Evolutionary conservation across 495 filamentous ascomycete genomes (phyloP), one percentile per base, ranked within the genome.

Genomic region (Penicillium lividum): DNA sequence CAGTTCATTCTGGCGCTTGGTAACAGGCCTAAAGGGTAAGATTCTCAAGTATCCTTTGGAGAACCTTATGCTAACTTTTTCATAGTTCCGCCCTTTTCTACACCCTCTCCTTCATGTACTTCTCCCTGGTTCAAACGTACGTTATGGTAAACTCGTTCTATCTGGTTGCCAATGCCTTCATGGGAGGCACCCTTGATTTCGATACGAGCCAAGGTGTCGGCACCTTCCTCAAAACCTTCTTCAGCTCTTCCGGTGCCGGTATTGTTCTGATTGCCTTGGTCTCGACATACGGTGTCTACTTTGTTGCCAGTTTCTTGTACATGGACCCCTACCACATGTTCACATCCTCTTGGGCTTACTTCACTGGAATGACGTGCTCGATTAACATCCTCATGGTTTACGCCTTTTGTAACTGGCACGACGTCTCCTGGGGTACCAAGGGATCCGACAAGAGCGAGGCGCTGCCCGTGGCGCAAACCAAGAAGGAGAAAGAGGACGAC

Each of bases 311-410:
- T 54, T 92, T 98, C 82, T 77, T 98, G 78, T 98, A 98, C 75
- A 82, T 96, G 66, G 94, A 98, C 70, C 94, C 94, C n/a, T 98
- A 93, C 93, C 94, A 98, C 81, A 97, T 98, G 89, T 92, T 98
- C 79, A 92, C 92, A 68, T 96, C 91, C 33, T 97, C 96, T 76
- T 90, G 90, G 59, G 85, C 91, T 60, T 98, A 98, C 75, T 83
- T 98, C 61, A 77, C 93, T 45, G 83, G 93, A 64, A 93, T 94
- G 85, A 93, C 94, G 10, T 95, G 91, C 25, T 97, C 95, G 72
- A 91, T 97, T 87, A 98, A 98, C 75, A 93, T 98, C 61, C 84
- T 98, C 66, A 98, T 93, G 81, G 92, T 98, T 56, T 98, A 98
- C 77, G 91, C 80, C 56, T 98, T 97, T 85, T 93, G 92, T 82